Percentiles rank a stretch among this genome's conserved stretches.
Evolutionary conservation across 1,284 basidiomycete species (phyloP).

Genomic region (Xerocomus nothofagi): DNA sequence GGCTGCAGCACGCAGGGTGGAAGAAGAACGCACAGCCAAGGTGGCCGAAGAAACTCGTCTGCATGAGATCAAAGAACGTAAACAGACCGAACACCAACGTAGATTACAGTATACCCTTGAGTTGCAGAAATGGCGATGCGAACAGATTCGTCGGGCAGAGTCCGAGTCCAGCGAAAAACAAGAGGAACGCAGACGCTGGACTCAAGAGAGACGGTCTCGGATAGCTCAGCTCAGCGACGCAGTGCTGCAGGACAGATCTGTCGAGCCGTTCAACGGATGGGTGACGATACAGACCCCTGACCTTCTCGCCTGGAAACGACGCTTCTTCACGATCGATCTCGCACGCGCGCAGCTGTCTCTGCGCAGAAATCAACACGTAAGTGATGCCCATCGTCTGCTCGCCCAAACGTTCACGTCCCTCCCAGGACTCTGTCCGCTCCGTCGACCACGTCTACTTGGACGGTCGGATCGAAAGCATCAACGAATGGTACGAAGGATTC

Average conservation of each 20-base stretch:
- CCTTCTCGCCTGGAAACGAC: constrained; percentile 61
- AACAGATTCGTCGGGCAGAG: constrained; percentile 49
- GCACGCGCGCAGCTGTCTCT: constrained; percentile 44
- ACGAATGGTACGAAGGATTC: constrained; percentile 71
- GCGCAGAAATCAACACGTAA: constrained; percentile 57
- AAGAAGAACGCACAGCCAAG: constrained; percentile 47
- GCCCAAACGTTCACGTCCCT: background rate
- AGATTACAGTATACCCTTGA: constrained; percentile 53
- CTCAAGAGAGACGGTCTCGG: constrained; percentile 46
- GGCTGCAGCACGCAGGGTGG: constrained; percentile 46
- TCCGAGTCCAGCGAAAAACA: constrained; percentile 47
- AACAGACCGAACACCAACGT: constrained; percentile 48
- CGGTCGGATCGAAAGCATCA: constrained; percentile 46
- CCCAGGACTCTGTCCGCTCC: constrained; percentile 48
- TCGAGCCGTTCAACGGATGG: constrained; percentile 56
- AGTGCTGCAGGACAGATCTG: constrained; percentile 40
- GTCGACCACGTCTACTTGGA: constrained; percentile 53
- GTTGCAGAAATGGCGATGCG: constrained; percentile 55
- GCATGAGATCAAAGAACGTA: constrained; percentile 49
- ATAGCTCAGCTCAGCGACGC: constrained; percentile 46
- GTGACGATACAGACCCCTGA: constrained; percentile 62
- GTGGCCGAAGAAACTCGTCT: constrained; percentile 51
- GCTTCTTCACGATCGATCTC: constrained; percentile 62
- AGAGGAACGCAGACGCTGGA: constrained; percentile 43
- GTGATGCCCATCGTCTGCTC: background rate